phyloP scores from a whole-genome alignment of 1,139 yeast species.

The Pneumocystis canis region DNA sequence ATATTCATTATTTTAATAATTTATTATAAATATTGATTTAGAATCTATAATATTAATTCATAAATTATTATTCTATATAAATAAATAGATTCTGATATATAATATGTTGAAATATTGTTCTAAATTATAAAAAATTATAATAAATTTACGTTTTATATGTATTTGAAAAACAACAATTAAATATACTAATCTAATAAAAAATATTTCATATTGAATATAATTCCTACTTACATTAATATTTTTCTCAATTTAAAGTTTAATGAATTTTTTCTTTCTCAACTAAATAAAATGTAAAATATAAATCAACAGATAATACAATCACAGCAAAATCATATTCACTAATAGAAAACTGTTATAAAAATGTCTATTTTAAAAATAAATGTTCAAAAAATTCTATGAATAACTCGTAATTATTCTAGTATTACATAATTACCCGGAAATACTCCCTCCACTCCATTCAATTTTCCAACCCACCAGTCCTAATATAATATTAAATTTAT shows the following conservation, averaged over 20 bases:
- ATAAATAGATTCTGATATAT: too few relatives aligned
- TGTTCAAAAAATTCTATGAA: background rate
- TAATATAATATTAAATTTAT: background rate
- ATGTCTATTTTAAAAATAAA: background rate
- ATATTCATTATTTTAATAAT: background rate
- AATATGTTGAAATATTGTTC: too few relatives aligned
- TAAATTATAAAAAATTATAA: too few relatives aligned
- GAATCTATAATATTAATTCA: background rate
- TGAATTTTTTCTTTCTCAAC: background rate
- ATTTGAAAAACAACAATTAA: too few relatives aligned
- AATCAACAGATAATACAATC: background rate
- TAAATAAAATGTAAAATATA: background rate
- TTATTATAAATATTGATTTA: background rate
- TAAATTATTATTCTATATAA: too few relatives aligned
- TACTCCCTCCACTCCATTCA: constrained; percentile 74
- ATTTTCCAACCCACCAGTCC: constrained; percentile 94
- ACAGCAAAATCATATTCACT: background rate
- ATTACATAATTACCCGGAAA: constrained; percentile 96
- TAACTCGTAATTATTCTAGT: constrained; percentile 20
- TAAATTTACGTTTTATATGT: too few relatives aligned
- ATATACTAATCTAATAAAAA: too few relatives aligned
- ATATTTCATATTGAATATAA: too few relatives aligned
- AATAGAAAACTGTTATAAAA: background rate
- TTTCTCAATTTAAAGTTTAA: too few relatives aligned
- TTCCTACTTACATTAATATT: too few relatives aligned